Evolutionary conservation across 2,329 filamentous ascomycete genomes (phyloP).

Genomic region (Westerdykella sp.): DNA sequence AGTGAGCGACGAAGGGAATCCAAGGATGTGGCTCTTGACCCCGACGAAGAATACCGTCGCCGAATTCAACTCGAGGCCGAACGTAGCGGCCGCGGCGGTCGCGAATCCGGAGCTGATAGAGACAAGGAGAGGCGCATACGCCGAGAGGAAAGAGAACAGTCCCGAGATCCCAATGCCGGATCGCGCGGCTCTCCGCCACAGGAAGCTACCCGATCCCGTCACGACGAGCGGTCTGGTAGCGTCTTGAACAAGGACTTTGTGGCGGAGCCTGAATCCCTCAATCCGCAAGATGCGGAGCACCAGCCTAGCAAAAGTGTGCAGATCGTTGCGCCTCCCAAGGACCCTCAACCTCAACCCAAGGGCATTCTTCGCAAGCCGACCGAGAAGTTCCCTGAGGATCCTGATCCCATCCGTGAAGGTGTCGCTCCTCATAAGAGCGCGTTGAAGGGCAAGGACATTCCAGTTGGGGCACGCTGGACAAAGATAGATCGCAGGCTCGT

Average conservation of each 20-base stretch:
- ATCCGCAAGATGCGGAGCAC: conserved; percentile 12
- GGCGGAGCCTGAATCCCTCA: conserved; percentile 30
- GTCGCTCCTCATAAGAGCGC: conserved; percentile 91
- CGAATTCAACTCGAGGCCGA: conserved; percentile 43
- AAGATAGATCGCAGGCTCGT: conserved; percentile 85
- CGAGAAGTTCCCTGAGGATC: conserved; percentile 78
- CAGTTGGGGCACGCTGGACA: conserved; percentile 77
- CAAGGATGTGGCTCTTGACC: conserved; percentile 34
- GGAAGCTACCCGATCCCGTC: conserved; percentile 20
- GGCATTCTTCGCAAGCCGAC: conserved; percentile 82
- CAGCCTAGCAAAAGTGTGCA: conserved; percentile 35
- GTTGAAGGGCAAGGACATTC: conserved; percentile 62
- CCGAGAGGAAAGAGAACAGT: conserved; percentile 28
- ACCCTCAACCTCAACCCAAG: conserved; percentile 62
- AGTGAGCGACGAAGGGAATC: conserved; percentile 30
- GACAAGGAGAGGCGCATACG: conserved; percentile 32
- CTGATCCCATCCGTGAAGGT: conserved; percentile 75
- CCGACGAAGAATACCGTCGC: conserved; percentile 48
- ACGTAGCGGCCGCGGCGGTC: conserved; percentile 21
- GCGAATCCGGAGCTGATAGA: conserved; percentile 30
- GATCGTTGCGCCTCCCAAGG: conserved; percentile 66
- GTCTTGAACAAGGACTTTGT: conserved; percentile 26
- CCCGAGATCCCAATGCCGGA: conserved; percentile 21
- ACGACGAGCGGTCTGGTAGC: conserved; percentile 25
- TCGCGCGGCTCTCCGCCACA: conserved; percentile 15